Evolutionary conservation across 2,329 filamentous ascomycete genomes (phyloP).

Genomic region (Trichoderma oligosporum): DNA sequence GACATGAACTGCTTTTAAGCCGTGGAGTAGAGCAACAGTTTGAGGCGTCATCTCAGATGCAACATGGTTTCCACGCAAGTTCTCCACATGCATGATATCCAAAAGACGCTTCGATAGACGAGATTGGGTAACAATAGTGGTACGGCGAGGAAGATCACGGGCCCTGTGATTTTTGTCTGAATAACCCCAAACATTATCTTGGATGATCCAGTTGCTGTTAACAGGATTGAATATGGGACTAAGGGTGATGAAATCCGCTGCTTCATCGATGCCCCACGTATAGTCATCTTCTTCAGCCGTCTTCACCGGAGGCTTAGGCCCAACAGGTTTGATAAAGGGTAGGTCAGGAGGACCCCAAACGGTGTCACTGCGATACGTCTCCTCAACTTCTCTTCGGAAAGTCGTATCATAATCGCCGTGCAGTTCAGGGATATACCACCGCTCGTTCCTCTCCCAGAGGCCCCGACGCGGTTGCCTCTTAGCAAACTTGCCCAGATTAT

Average conservation of each 20-base stretch:
- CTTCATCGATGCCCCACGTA: slow-evolving; percentile 71
- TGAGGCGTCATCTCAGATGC: slow-evolving; percentile 78
- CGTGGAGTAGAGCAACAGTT: slow-evolving; percentile 69
- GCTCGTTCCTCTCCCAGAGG: slow-evolving; percentile 68
- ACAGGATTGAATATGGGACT: slow-evolving; percentile 76
- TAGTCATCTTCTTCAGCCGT: slow-evolving; percentile 63
- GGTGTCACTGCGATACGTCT: slow-evolving; percentile 46
- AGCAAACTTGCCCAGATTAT: slow-evolving; percentile 60
- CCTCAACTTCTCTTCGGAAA: slow-evolving; percentile 63
- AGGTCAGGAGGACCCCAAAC: slow-evolving; percentile 65
- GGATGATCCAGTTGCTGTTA: slow-evolving; percentile 69
- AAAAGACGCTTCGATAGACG: slow-evolving; percentile 68
- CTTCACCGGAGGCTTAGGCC: slow-evolving; percentile 58
- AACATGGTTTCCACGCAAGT: slow-evolving; percentile 68
- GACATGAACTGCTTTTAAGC: slow-evolving; percentile 72
- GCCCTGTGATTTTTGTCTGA: slow-evolving; percentile 46
- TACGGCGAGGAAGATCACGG: slow-evolving; percentile 62
- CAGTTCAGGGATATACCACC: slow-evolving; percentile 66
- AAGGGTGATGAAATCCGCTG: slow-evolving; percentile 69
- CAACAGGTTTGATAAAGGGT: slow-evolving; percentile 58
- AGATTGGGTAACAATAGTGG: slow-evolving; percentile 74
- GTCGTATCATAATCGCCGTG: slow-evolving; percentile 65
- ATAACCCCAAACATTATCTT: slow-evolving; percentile 66
- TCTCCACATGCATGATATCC: slow-evolving; percentile 74
- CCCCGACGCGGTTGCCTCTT: slow-evolving; percentile 66